Base-by-base conservation (phyloP, 2,329 filamentous ascomycete genomes). In the Coniochaeta sp. region DNA sequence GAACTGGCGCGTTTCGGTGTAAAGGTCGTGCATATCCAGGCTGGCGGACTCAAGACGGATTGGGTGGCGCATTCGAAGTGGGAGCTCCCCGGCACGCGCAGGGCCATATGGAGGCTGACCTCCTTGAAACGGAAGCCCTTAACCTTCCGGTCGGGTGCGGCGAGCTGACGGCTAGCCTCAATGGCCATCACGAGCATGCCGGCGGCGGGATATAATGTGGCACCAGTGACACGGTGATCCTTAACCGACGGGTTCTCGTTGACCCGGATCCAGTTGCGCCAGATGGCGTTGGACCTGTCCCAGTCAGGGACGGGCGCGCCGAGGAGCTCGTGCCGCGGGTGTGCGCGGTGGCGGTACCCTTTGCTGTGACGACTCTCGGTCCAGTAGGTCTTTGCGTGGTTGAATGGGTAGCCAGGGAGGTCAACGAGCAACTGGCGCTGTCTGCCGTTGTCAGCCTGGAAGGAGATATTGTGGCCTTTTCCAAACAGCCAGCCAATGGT, bases 271-370 rank as follows among this genome's bases (percentile, higher is more conserved):
- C 61, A 16, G 28, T 64, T 60, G 1, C 59, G 53, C 62, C 62
- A 67, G 1, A 57, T 53, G 4, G 61, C 58, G 18, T 65, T 58
- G 1, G 58, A 49, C 0, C 53, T 52, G 13, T 59, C 59, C 3
- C 53, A 59, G 4, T 57, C 56, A 1, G 52, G 47, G 0, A 56
- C 59, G 0, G 56, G 57, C 0, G 59, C 54, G 0, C 73, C 73
- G 0, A 75, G 54, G 0, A 77, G 59, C 48, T 73, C 71, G 28
- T 72, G 68, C 0, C 67, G 61, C 0, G 65, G 59, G 26, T 65
- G 61, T 20, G 55, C 51, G 0, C 65, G 57, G 48, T 60, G 57
- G 4, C 68, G 59, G 51, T 63, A 62, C 4, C 62, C 59, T 3
- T 57, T 55, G 6, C 60, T 63, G 2, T 63, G 51, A 1, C 64